phyloP scores from a whole-genome alignment of 1,284 basidiomycete genomes.

The Golubevia sp. region DNA sequence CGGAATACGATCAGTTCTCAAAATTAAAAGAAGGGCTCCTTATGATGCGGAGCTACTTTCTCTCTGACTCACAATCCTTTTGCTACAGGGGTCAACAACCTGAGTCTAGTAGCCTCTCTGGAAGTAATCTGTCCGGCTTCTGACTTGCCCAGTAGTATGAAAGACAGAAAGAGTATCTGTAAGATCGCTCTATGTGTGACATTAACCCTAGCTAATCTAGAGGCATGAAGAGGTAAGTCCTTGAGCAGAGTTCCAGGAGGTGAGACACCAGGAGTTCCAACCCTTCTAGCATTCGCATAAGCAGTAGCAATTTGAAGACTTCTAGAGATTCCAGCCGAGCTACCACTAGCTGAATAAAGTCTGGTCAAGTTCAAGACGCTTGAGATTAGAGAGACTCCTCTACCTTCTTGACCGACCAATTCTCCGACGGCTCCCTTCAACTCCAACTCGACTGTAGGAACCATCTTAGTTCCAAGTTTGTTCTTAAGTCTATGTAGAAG shows the following conservation, averaged over 20 bases:
- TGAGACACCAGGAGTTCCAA: background rate
- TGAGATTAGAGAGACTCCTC: constrained; percentile 74
- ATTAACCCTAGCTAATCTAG: background rate
- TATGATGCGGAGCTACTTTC: too few species aligned
- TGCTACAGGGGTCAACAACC: constrained; percentile 73
- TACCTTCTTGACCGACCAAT: constrained; percentile 69
- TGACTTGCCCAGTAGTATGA: constrained; percentile 68
- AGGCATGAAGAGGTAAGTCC: background rate
- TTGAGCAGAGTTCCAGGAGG: background rate
- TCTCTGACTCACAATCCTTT: too few species aligned
- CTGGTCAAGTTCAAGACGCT: constrained; percentile 78
- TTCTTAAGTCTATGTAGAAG: constrained; percentile 74
- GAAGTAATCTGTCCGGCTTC: constrained; percentile 68
- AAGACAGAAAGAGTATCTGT: constrained; percentile 22
- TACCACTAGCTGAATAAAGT: constrained; percentile 70
- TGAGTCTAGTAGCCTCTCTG: constrained; percentile 67
- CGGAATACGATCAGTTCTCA: too few species aligned
- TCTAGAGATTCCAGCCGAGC: constrained; percentile 21
- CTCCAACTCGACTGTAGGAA: constrained; percentile 78
- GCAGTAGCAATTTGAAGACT: constrained; percentile 15
- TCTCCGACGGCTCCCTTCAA: constrained; percentile 71
- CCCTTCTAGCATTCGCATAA: background rate
- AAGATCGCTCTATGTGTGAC: background rate
- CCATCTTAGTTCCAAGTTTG: constrained; percentile 76
- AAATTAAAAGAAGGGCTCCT: too few species aligned